Evolutionary conservation across 345 rosid genomes (phyloP).

Genomic region (Melaleuca quinquenervia): DNA sequence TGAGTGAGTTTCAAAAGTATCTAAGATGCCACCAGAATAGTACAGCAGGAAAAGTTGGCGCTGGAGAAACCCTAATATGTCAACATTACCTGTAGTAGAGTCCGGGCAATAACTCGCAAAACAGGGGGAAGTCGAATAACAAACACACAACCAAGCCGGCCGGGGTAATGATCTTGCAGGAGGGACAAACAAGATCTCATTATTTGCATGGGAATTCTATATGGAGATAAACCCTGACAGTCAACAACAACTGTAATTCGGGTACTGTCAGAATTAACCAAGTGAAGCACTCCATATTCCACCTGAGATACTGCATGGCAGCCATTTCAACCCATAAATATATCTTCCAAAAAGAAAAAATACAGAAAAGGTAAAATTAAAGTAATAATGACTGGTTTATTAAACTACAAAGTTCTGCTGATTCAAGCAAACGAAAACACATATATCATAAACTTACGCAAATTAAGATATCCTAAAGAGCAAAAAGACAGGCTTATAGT

Average conservation of each 20-base stretch:
- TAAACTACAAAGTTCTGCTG: background rate
- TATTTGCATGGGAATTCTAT: constrained; percentile 85
- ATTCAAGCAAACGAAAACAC: background rate
- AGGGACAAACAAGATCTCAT: constrained; percentile 75
- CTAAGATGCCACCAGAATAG: background rate
- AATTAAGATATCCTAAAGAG: background rate
- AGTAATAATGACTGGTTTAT: background rate
- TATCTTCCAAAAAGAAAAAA: background rate
- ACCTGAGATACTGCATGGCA: constrained; percentile 78
- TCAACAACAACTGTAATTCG: constrained; percentile 79
- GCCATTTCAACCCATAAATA: background rate
- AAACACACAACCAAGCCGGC: constrained; percentile 71
- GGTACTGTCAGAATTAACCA: constrained; percentile 39
- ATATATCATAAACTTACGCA: background rate
- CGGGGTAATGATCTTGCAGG: constrained; percentile 89
- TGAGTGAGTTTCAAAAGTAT: background rate
- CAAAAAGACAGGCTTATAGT: background rate
- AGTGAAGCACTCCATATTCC: constrained; percentile 64
- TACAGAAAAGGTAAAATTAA: background rate
- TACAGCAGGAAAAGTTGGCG: background rate
- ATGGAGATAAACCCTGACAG: constrained; percentile 80
- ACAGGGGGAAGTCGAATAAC: constrained; percentile 85
- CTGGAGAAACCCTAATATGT: background rate
- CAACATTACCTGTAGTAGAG: constrained; percentile 67
- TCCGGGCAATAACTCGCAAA: constrained; percentile 74